phyloP scores from a whole-genome alignment of 2,329 filamentous ascomycete genomes.

The Fusarium mundagurra region DNA sequence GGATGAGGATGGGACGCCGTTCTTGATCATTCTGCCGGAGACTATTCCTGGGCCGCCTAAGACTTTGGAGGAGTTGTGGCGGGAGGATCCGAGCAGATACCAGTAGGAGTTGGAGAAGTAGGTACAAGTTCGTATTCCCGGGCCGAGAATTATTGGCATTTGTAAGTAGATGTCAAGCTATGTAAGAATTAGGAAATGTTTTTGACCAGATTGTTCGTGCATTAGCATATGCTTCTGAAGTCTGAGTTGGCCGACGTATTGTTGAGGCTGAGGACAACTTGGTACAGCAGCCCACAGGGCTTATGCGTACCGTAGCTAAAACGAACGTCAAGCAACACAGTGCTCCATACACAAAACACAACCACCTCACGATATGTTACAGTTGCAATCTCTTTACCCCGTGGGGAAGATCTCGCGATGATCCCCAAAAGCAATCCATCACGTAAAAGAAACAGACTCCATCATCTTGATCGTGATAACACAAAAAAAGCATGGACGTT shows the following conservation, averaged over 20 bases:
- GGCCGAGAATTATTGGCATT: neutral
- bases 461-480: neutral
- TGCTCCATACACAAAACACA: neutral
- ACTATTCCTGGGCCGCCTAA: fast-evolving
- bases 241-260: neutral
- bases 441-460: constrained; percentile 17
- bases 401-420: constrained; percentile 29
- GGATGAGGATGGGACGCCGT: neutral
- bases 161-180: fast-evolving
- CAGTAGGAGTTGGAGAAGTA: neutral
- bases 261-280: neutral
- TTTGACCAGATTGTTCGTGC: neutral
- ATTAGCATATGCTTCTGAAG: neutral
- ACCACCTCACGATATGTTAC: neutral
- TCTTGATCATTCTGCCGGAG: neutral
- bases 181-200: neutral
- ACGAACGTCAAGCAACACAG: neutral
- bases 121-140: neutral
- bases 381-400: constrained; percentile 29
- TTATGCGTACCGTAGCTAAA: neutral
- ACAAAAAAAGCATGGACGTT: neutral
- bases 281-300: neutral
- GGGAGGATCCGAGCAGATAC: neutral
- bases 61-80: neutral
- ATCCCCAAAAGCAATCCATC: constrained; percentile 10